These are phyloP conservation scores for Salvia splendens DNA, from an alignment of 257 asterid genomes.

Conservation along the genomic window DNA sequence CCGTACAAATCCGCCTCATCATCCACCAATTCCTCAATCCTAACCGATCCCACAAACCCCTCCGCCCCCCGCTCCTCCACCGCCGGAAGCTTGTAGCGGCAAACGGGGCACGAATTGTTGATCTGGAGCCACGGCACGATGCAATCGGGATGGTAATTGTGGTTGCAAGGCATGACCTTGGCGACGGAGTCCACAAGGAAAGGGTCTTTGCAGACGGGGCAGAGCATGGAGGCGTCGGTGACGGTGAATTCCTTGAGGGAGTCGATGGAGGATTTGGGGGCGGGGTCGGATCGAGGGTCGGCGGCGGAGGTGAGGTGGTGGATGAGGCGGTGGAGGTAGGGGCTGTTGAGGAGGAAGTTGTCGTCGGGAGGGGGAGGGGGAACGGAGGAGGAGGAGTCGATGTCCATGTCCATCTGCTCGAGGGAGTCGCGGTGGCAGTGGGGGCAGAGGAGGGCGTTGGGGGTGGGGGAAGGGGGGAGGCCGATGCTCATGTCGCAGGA, in stretches of 20 bases:
- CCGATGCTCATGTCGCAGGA: constrained; percentile 89
- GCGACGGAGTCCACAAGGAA: constrained; percentile 47
- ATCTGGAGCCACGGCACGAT: constrained; percentile 89
- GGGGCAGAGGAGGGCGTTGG: constrained; percentile 75
- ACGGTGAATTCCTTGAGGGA: constrained; percentile 49
- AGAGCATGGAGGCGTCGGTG: constrained; percentile 59
- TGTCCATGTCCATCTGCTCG: constrained; percentile 66
- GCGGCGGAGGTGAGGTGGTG: constrained; percentile 63
- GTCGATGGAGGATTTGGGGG: constrained; percentile 62
- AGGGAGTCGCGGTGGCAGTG: constrained; percentile 81
- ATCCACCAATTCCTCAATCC: constrained; percentile 66
- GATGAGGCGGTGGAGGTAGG: constrained; percentile 72
- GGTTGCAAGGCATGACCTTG: constrained; percentile 75
- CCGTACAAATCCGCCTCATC: constrained; percentile 55
- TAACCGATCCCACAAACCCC: constrained; percentile 40
- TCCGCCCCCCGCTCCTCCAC: constrained; percentile 46
- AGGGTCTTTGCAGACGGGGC: constrained; percentile 84
- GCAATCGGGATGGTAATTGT: constrained; percentile 69
- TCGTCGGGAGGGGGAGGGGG: constrained; percentile 58
- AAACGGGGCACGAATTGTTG: constrained; percentile 83
- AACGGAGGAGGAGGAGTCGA: constrained; percentile 34
- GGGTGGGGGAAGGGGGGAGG: constrained; percentile 60
- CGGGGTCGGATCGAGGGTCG: constrained; percentile 49
- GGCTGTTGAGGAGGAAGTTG: constrained; percentile 70
- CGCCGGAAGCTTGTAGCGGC: constrained; percentile 62